These are phyloP conservation scores for Quercus suber DNA, from an alignment of 306 rosid genomes.

Conservation along the genomic window DNA sequence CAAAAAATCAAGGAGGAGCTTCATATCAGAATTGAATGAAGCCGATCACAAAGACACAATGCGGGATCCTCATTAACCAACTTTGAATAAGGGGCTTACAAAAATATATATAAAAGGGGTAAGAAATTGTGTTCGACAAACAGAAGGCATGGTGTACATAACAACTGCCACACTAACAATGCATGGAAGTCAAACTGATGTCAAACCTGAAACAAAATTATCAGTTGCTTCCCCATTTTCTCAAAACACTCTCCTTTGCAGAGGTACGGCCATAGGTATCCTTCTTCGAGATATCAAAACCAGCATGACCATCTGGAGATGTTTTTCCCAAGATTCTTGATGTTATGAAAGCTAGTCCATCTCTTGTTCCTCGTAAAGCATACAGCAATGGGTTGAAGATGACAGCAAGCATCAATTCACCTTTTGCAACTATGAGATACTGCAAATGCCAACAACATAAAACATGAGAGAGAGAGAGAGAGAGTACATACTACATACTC, in stretches of 20 bases:
- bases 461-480: neutral
- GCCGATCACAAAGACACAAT: neutral
- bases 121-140: neutral
- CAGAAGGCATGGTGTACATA: neutral
- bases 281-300: slow-evolving; percentile 38
- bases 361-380: slow-evolving; percentile 78
- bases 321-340: slow-evolving; percentile 47
- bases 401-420: slow-evolving; percentile 78
- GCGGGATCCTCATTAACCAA: neutral
- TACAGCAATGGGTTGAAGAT: slow-evolving; percentile 75
- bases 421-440: slow-evolving; percentile 79
- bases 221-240: slow-evolving; percentile 73
- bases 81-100: neutral
- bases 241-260: slow-evolving; percentile 75
- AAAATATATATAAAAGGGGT: neutral
- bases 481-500: neutral
- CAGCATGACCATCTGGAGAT: slow-evolving; percentile 28
- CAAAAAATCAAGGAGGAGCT: neutral
- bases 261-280: slow-evolving; percentile 46
- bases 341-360: slow-evolving; percentile 53
- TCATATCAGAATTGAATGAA: neutral
- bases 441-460: slow-evolving; percentile 26
- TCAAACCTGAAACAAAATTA: slow-evolving; percentile 30
- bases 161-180: slow-evolving; percentile 8
- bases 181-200: slow-evolving; percentile 15